A percentile compares a stretch with the other conserved stretches of the same genome.
These are phyloP conservation scores for Trichoderma harzianum DNA, from an alignment of 2,329 filamentous ascomycete genomes.

Conservation along the genomic window DNA sequence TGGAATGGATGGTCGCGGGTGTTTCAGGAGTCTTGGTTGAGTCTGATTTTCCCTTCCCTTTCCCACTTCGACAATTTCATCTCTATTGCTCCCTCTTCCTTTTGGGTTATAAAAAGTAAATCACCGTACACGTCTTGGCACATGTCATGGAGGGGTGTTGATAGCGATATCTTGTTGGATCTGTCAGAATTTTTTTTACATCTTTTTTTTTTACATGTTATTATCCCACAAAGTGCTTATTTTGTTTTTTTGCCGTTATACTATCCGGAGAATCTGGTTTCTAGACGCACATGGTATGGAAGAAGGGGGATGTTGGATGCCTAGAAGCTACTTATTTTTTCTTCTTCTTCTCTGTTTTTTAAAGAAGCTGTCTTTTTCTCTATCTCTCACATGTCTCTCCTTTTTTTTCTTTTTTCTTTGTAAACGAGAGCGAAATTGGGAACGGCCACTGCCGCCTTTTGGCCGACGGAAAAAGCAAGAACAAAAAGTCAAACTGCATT, in stretches of 20 bases:
- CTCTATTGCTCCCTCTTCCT: slow-evolving; percentile 6
- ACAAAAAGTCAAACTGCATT: slow-evolving; percentile 1
- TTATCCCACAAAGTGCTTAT: neutral
- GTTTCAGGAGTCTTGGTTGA: slow-evolving; percentile 23
- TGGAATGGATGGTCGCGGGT: slow-evolving; percentile 20
- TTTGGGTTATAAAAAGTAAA: slow-evolving; percentile 18
- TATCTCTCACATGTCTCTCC: neutral
- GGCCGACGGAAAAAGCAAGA: neutral
- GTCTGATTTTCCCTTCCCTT: neutral
- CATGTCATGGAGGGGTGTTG: slow-evolving; percentile 17
- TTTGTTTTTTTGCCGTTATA: neutral
- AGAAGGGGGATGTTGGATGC: slow-evolving; percentile 3
- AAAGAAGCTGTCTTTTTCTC: neutral
- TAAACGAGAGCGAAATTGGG: slow-evolving; percentile 1
- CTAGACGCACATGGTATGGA: slow-evolving; percentile 13
- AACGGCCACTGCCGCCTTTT: neutral
- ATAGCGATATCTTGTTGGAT: slow-evolving; percentile 18
- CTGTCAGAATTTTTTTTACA: slow-evolving; percentile 7
- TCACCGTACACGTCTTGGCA: slow-evolving; percentile 15
- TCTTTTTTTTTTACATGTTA: neutral
- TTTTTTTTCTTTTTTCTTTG: neutral
- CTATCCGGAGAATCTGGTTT: slow-evolving; percentile 4
- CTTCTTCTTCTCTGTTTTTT: neutral
- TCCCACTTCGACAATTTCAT: neutral
- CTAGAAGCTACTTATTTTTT: slow-evolving; percentile 12